Evolutionary conservation across 2,329 filamentous ascomycete genomes (phyloP), one percentile per base, ranked within the genome.

Genomic region (Aspergillus thermomutatus): DNA sequence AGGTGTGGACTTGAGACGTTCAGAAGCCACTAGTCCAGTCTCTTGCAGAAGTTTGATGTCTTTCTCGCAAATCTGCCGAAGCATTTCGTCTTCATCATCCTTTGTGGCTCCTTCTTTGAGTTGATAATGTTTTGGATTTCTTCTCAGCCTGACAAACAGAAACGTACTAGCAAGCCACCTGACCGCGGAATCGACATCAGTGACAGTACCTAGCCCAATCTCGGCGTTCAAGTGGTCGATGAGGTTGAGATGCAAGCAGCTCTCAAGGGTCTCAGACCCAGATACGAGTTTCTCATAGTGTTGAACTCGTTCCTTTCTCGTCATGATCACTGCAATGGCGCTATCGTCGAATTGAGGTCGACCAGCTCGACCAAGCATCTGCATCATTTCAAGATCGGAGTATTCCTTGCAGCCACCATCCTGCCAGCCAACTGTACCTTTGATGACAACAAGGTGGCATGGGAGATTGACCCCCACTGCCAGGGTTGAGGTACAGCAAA

Each of bases 191-290:
- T 79, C 69, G 0, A 87, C 69, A 62, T 87, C 82, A 4, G 76
- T 82, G 53, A 95, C 85, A 0, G 89, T 92, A 0, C 88, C 87
- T 1, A 95, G 78, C 1, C 87, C 87, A 49, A 93, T 88, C 67
- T 95, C 91, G 1, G 91, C 91, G 66, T 95, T 95, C 46, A 96
- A 73, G 66, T 95, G 90, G 61, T 93, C 90, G 50, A 92, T 87
- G 0, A 96, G 75, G 63, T 93, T 91, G 27, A 85, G 77, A 72
- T 96, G 91, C 6, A 96, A 77, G 19, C 83, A 85, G 71, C 91
- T 95, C 69, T 96, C 91, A 1, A 95, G 75, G 2, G 84, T 77
- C 60, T 93, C 87, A 53, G 87, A 80, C 0, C 90, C 90, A 0
- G 87, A 87, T 1, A 90, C 83, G 77, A 95, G 86, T 61, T 80